Percentiles rank a stretch among this genome's conserved stretches.
Evolutionary conservation across 2,329 filamentous ascomycete genomes (phyloP).

Genomic region (Diaporthe aspalathi): DNA sequence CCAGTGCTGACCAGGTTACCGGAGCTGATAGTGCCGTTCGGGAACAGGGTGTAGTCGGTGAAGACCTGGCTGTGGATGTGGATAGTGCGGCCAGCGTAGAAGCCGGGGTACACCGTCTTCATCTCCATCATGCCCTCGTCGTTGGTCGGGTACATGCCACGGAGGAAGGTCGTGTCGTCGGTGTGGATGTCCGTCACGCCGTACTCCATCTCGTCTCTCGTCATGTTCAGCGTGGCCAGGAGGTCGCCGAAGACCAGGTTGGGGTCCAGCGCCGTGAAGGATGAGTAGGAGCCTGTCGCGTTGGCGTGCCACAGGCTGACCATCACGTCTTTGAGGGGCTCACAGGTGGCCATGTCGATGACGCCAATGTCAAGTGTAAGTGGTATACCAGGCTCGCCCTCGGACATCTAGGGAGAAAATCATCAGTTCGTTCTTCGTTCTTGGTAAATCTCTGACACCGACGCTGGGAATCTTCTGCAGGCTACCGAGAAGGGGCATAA

Average conservation of each 20-base stretch:
- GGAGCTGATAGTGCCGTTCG: slow-evolving; percentile 40
- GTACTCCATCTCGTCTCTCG: slow-evolving; percentile 31
- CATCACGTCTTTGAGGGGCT: slow-evolving; percentile 30
- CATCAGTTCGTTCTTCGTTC: neutral
- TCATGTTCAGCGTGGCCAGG: slow-evolving; percentile 46
- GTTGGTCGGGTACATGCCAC: slow-evolving; percentile 47
- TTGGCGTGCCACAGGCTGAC: slow-evolving; percentile 36
- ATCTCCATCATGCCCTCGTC: slow-evolving; percentile 45
- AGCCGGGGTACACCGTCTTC: slow-evolving; percentile 44
- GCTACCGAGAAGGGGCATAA: too few species aligned
- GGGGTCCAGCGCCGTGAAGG: slow-evolving; percentile 46
- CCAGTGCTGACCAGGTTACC: slow-evolving; percentile 47
- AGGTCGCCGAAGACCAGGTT: slow-evolving; percentile 47
- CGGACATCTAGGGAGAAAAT: slow-evolving; percentile 5
- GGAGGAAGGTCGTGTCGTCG: slow-evolving; percentile 46
- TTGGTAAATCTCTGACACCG: too few species aligned
- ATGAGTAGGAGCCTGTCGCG: slow-evolving; percentile 45
- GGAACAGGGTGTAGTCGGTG: slow-evolving; percentile 41
- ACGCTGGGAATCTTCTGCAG: too few species aligned
- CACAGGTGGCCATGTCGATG: slow-evolving; percentile 34
- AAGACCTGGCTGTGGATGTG: slow-evolving; percentile 44
- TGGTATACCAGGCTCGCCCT: slow-evolving; percentile 31
- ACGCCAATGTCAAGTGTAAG: slow-evolving; percentile 31
- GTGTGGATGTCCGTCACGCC: slow-evolving; percentile 44
- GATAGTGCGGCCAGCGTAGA: slow-evolving; percentile 43